Evolutionary conservation across 129 eudicot species (phyloP), one percentile per base, ranked within the genome.

Genomic region (Chrysanthemum makinoi): DNA sequence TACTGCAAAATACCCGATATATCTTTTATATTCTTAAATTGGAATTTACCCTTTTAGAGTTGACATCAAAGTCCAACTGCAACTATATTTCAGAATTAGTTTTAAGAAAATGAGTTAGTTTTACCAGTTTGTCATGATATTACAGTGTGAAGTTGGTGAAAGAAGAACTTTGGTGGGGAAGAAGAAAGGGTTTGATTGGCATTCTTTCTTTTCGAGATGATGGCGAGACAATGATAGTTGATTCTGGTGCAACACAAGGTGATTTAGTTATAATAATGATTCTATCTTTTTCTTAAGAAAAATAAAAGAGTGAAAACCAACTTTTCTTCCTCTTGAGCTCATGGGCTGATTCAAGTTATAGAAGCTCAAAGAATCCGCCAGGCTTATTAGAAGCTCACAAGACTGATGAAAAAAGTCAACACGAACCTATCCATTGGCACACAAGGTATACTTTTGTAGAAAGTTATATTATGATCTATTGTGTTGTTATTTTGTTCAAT

Each of bases 91-190:
- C 24, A 22, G 1, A 22, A 22, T 22, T 22, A 22, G 24, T 22
- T 22, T 22, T 22, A 22, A 22, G 24, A 22, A 22, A 22, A 22
- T 22, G 24, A 22, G 24, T 22, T 22, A 22, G 24, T 22, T 22
- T 22, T 22, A 22, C 24, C 24, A 22, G 24, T 22, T 22, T 55
- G 22, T 73, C 68, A 6, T 76, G 43, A 62, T 44, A 6, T n/a
- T 82, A 47, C 43, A 92, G 96, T 76, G 96, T 92, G 72, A 92
- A 89, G 77, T 72, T 89, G 84, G 96, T 92, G 75, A 96, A 92
- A 80, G 85, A 92, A 83, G 96, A 92, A 56, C 73, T 89, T 28
- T 92, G 98, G 98, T 95, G 89, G 90, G 77, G 96, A 86, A 74
- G 96, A 89, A 69, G 86, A 86, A 77, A 96, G 98, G 11, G 24